Base-by-base conservation (phyloP, 2,329 filamentous ascomycete genomes). In the Fusarium sp. region DNA sequence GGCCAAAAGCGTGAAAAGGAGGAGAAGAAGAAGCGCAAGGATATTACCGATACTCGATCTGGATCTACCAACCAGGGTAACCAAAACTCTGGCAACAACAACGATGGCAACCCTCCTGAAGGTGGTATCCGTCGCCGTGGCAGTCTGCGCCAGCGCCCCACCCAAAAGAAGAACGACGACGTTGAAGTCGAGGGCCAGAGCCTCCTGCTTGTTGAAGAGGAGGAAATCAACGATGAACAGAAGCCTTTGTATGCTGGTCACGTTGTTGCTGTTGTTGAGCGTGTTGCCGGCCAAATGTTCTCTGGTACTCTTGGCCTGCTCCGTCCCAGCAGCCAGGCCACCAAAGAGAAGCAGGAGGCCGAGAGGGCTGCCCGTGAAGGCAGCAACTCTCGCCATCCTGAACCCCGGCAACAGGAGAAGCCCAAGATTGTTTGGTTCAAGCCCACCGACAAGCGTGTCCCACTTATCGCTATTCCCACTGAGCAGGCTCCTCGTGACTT, bases 391-490 rank as follows among this genome's bases (percentile, higher is more conserved):
- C 90, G 92, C 67, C 88, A 91, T 54, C 91, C 96, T 70, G 93
- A 94, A 66, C 91, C 92, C 70, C 93, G 94, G 55, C 80, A 81
- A 55, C 94, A 97, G 78, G 96, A 99, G 70, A 98, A 98, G 83
- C 96, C 96, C 68, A 99, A 99, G 89, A 99, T 99, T 82, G 96
- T 99, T 41, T 99, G 96, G 96, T 99, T 99, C 85, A 99, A 99
- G 86, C 96, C 96, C 61, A 99, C 96, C 2, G 96, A 99, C 83
- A 98, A 99, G 88, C 93, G 96, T 77, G 96, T 99, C 47, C 96
- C 96, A 49, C 86, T 99, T 71, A 99, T 99, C 80, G 96, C 96
- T 55, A 99, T 99, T 70, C 96, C 96, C 3, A 99, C 96, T 5
- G 96, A 99, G 80, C 96, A 99, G 82, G 96, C 96, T 11, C 96